Base-by-base conservation (phyloP, 202 grass and related monocot genomes). In the Zoysia matrella region DNA sequence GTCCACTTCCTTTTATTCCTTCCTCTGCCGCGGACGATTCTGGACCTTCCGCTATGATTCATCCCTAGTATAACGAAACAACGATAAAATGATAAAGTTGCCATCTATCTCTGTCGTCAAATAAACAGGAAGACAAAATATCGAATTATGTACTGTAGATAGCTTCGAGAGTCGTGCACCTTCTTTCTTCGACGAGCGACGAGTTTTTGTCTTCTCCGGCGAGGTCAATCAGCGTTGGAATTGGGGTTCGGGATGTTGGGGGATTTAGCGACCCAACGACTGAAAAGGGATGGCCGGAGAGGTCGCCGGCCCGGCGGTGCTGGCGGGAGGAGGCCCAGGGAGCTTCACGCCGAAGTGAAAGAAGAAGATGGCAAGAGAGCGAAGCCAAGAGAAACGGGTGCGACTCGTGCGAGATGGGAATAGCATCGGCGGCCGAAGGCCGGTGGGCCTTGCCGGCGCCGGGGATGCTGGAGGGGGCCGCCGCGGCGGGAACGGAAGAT, bases 1-100 rank as follows among this genome's bases (percentile, higher is more conserved):
- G 87, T 77, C 78, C 82, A 89, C 67, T 67, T 89, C 87, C 82
- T 82, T 80, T 82, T 89, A 10, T 89, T 89, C 45, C 78, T 89
- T 16, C 87, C 87, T 72, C 87, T 85, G 14, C 87, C 83, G 0
- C 83, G 78, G 48, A 86, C 22, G 3, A 69, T 5, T 53, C 15
- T 78, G 41, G 73, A 65, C 51, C 47, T 41, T 40, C 53, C 77
- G 10, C 11, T 56, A 3, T 73, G 53, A 69, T 63, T 55, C 87
- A 82, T 89, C 73, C 60, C 83, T 85, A 58, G n/a, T 2, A 36
- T 0, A 71, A 60, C 49, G 16, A 58, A 60, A 71, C 5, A 0
- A n/a, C 3, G 30, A 18, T 15, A 43, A 62, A 41, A 6, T 8
- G 15, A 60, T 1, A 11, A 9, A 13, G 7, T 4, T 12, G 9